Evolutionary conservation across 805 yeast species (phyloP).

Genomic region (Candida vaughaniae): DNA sequence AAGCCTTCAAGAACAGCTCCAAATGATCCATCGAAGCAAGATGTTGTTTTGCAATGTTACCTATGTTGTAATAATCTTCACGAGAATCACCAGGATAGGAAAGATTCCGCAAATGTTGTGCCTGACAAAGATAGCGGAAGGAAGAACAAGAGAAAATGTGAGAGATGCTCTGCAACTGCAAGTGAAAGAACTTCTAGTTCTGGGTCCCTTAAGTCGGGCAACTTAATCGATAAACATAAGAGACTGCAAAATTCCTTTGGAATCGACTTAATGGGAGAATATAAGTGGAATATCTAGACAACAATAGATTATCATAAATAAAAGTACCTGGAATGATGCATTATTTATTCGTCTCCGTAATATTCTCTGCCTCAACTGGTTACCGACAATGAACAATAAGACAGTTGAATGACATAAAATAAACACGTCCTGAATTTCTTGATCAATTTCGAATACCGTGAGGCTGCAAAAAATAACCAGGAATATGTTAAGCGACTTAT

Average conservation of each 20-base stretch:
- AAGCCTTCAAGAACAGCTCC: not conserved
- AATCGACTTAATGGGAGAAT: conserved; percentile 30
- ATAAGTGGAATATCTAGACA: conserved; percentile 23
- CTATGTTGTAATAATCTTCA: conserved; percentile 15
- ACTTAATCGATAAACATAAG: not conserved
- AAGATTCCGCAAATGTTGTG: not conserved
- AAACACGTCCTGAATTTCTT: no score
- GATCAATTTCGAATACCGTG: no score
- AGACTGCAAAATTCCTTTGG: conserved; percentile 7
- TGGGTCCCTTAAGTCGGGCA: not conserved
- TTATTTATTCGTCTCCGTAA: no score
- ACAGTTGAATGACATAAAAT: no score
- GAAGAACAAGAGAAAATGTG: conserved; percentile 12
- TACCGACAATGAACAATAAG: no score
- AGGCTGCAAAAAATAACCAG: no score
- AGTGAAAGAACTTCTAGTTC: conserved; percentile 7
- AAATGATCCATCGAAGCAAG: conserved; percentile 1
- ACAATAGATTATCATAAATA: no score
- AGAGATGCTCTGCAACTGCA: conserved; percentile 13
- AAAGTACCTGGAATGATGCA: no score
- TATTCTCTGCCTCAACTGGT: no score
- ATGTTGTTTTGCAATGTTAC: conserved; percentile 18
- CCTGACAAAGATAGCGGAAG: not conserved
- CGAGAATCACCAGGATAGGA: not conserved
- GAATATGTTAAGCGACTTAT: no score